phyloP scores from a whole-genome alignment of 768 basidiomycete species.

The Boletales sp. region DNA sequence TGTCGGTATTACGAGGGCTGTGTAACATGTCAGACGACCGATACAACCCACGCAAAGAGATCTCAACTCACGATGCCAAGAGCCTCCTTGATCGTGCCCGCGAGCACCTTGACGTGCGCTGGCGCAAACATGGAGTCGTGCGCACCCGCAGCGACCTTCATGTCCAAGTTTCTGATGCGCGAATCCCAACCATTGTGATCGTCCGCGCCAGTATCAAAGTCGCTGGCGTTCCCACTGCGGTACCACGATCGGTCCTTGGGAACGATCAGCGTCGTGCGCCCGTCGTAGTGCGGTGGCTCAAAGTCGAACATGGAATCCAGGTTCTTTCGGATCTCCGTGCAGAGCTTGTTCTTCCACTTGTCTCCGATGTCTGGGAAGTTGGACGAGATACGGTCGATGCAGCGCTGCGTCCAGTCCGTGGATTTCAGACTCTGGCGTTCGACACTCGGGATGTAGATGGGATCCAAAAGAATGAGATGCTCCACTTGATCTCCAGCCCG shows the following conservation, averaged over 20 bases:
- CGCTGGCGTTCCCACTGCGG: constrained; percentile 25
- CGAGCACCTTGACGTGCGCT: constrained; percentile 29
- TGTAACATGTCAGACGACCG: neutral
- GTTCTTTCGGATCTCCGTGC: constrained; percentile 30
- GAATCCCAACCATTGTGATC: constrained; percentile 31
- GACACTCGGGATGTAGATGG: constrained; percentile 25
- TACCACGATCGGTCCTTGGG: constrained; percentile 33
- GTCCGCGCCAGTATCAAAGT: constrained; percentile 28
- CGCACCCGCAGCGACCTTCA: constrained; percentile 24
- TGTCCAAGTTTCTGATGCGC: constrained; percentile 23
- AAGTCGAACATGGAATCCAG: constrained; percentile 32
- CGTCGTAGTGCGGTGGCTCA: constrained; percentile 24
- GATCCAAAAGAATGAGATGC: constrained; percentile 27
- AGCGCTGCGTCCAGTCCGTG: constrained; percentile 29
- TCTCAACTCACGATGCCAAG: constrained; percentile 11
- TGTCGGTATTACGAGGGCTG: too few relatives aligned
- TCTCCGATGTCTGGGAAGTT: constrained; percentile 33
- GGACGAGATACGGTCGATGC: constrained; percentile 27
- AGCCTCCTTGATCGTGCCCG: constrained; percentile 20
- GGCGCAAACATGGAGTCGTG: constrained; percentile 33
- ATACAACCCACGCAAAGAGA: neutral
- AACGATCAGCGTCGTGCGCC: constrained; percentile 23
- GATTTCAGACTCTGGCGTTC: constrained; percentile 29
- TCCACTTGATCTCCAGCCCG: constrained; percentile 22
- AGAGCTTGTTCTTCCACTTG: constrained; percentile 28